A percentile compares a stretch with the other conserved stretches of the same genome.
Conservation (phyloP, 306 rosid species). For the Lathyrus aphaca region DNA sequence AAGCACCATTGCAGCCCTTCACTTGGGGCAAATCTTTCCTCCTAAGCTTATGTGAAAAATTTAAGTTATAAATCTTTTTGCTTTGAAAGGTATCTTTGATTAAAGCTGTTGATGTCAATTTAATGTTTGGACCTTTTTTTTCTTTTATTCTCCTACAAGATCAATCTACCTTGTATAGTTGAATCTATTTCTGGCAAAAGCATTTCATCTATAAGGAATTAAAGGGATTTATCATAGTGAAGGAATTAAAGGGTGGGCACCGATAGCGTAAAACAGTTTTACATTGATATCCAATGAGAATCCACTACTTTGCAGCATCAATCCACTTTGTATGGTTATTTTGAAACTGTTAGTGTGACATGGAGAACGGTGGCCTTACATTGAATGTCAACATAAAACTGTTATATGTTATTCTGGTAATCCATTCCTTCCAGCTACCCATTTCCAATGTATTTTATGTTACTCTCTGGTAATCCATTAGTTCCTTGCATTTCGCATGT, state of each 20-base stretch:
- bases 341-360: too few relatives aligned
- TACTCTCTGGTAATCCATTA: conserved; percentile 6
- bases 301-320: too few relatives aligned
- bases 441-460: too few relatives aligned
- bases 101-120: not conserved
- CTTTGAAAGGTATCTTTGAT: conserved; percentile 27
- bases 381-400: too few relatives aligned
- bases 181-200: conserved; percentile 12
- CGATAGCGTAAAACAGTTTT: too few relatives aligned
- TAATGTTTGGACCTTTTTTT: conserved; percentile 12
- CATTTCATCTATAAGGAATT: not conserved
- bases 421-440: conserved; percentile 2
- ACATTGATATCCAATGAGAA: too few relatives aligned
- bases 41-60: not conserved
- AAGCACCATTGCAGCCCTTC: not conserved
- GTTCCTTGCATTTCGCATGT: conserved; percentile 9
- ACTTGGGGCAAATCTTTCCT: not conserved
- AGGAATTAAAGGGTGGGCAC: too few relatives aligned
- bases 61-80: conserved; percentile 14
- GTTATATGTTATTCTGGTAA: too few relatives aligned
- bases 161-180: conserved; percentile 19
- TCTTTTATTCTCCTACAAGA: not conserved
- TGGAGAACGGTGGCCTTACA: too few relatives aligned
- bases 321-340: too few relatives aligned
- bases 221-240: too few relatives aligned